These are phyloP conservation scores for Populus trichocarpa DNA, from an alignment of 441 rosid genomes.

Conservation along the genomic window DNA sequence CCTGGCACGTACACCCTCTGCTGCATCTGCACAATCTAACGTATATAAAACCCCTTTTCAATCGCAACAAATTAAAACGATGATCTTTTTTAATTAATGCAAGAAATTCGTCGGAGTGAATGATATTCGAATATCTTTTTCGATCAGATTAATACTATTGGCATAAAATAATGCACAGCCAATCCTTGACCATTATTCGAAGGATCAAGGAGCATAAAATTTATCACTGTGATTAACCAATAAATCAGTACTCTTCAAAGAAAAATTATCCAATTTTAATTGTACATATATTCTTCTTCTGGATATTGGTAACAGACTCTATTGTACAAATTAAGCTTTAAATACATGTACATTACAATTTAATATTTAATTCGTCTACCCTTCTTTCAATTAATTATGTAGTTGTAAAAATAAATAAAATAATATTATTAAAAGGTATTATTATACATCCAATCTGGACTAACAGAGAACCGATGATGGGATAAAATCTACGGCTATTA, in stretches of 20 bases:
- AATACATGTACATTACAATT: background rate
- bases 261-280: too few species aligned
- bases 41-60: background rate
- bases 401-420: background rate
- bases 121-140: background rate
- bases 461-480: background rate
- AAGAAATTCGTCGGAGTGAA: background rate
- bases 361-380: background rate
- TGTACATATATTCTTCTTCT: background rate
- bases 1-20: constrained; percentile 35
- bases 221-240: background rate
- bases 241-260: background rate
- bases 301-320: background rate
- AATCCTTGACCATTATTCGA: background rate
- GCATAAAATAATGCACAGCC: background rate
- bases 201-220: background rate
- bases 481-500: background rate
- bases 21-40: constrained; percentile 27
- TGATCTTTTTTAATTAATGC: background rate
- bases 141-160: background rate
- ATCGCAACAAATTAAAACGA: background rate
- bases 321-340: background rate
- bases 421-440: background rate
- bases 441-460: background rate
- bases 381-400: background rate